Evolutionary conservation across 2,329 filamentous ascomycete species (phyloP).

Genomic region (Leptodontidium sp.): DNA sequence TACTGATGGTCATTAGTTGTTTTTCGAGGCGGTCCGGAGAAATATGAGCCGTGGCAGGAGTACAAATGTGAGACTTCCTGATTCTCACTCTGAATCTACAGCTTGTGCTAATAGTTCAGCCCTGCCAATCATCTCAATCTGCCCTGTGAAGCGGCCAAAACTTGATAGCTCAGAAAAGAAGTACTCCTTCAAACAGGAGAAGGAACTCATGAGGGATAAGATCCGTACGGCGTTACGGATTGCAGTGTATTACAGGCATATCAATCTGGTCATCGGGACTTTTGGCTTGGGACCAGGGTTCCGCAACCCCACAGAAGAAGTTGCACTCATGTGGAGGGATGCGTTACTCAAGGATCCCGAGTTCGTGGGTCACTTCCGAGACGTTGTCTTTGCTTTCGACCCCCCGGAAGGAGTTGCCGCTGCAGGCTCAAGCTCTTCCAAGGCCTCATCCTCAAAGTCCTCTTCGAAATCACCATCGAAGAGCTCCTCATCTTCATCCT

Average conservation of each 20-base stretch:
- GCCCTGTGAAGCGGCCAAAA: constrained; percentile 77
- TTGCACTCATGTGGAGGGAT: constrained; percentile 72
- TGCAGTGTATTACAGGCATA: constrained; percentile 66
- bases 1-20: constrained; percentile 59
- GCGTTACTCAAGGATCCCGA: constrained; percentile 69
- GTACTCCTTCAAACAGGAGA: constrained; percentile 77
- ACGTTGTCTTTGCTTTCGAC: constrained; percentile 72
- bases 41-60: constrained; percentile 64
- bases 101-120: constrained; percentile 45
- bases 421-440: constrained; percentile 49
- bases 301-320: constrained; percentile 70
- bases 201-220: constrained; percentile 76
- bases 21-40: constrained; percentile 71
- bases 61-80: constrained; percentile 50
- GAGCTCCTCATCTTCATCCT: constrained; percentile 36
- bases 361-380: constrained; percentile 66
- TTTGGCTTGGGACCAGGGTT: constrained; percentile 71
- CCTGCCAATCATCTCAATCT: constrained; percentile 77
- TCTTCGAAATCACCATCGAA: constrained; percentile 33
- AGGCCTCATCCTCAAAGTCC: constrained; percentile 27
- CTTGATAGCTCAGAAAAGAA: constrained; percentile 70
- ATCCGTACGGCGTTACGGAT: constrained; percentile 76
- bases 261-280: constrained; percentile 67
- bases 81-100: background rate
- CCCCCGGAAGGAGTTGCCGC: constrained; percentile 59